These are phyloP conservation scores for Discostella pseudostelligera DNA, from an alignment of 108 stramenopile genomes.

Conservation along the genomic window DNA sequence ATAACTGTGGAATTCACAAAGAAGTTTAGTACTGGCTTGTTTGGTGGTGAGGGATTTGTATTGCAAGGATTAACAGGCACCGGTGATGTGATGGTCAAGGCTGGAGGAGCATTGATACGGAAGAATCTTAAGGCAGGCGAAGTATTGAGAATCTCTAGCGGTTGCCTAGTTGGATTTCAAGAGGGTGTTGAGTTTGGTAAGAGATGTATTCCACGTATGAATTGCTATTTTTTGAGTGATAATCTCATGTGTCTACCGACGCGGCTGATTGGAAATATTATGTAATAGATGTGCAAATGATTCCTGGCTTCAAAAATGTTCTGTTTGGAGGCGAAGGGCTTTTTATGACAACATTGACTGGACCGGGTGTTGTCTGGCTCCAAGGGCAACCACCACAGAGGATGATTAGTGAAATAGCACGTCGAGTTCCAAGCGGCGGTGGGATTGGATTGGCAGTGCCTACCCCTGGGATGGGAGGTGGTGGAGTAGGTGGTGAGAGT, in stretches of 20 bases:
- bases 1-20: slow-evolving; percentile 85
- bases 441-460: slow-evolving; percentile 60
- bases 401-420: slow-evolving; percentile 85
- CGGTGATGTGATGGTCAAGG: slow-evolving; percentile 85
- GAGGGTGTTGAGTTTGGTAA: slow-evolving; percentile 56
- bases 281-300: slow-evolving; percentile 72
- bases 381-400: slow-evolving; percentile 92
- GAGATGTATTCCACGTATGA: not conserved
- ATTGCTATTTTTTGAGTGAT: too few relatives aligned
- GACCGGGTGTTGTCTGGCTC: slow-evolving; percentile 79
- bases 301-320: slow-evolving; percentile 83
- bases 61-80: slow-evolving; percentile 73
- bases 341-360: slow-evolving; percentile 80
- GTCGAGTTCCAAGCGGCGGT: slow-evolving; percentile 73
- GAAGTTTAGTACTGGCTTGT: slow-evolving; percentile 73
- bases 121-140: slow-evolving; percentile 79
- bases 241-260: too few relatives aligned
- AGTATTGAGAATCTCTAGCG: slow-evolving; percentile 74
- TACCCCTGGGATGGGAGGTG: slow-evolving; percentile 51
- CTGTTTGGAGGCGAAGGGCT: slow-evolving; percentile 90
- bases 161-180: slow-evolving; percentile 79
- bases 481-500: slow-evolving; percentile 41
- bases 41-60: slow-evolving; percentile 92
- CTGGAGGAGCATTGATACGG: slow-evolving; percentile 62
- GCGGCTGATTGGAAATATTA: slow-evolving; percentile 2